Evolutionary conservation across 257 asterid species (phyloP).

Genomic region (Jasminum sambac): DNA sequence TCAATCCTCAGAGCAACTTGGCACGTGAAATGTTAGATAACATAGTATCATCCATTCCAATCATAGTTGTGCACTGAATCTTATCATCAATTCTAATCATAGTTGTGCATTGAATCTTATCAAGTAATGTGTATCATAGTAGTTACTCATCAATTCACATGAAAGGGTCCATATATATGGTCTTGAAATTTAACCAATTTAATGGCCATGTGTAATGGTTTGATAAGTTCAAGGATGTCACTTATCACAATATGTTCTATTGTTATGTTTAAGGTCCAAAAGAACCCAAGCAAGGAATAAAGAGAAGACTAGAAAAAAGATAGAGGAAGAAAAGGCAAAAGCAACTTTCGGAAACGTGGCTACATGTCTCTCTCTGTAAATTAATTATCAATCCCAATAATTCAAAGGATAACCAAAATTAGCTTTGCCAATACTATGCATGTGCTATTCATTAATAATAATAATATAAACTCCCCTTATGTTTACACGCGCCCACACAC

Average conservation of each 20-base stretch:
- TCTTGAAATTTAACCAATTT: slow-evolving; percentile 22
- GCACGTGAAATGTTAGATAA: no score
- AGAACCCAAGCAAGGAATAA: slow-evolving; percentile 27
- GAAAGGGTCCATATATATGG: not conserved
- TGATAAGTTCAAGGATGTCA: slow-evolving; percentile 29
- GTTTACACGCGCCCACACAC: not conserved
- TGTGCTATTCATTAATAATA: slow-evolving; percentile 1
- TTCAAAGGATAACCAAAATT: slow-evolving; percentile 21
- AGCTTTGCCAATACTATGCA: slow-evolving; percentile 43
- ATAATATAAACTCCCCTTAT: not conserved
- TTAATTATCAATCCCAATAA: slow-evolving; percentile 8
- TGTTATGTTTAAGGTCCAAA: slow-evolving; percentile 38
- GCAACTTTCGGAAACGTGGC: slow-evolving; percentile 51
- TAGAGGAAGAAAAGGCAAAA: slow-evolving; percentile 33
- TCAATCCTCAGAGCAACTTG: no score
- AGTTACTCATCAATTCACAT: not conserved
- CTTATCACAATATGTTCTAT: slow-evolving; percentile 27
- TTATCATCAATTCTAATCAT: no score
- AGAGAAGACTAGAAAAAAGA: slow-evolving; percentile 21
- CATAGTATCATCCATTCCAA: no score
- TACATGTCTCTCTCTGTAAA: slow-evolving; percentile 30
- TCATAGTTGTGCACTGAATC: no score
- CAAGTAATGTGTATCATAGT: no score
- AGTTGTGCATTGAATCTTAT: no score
- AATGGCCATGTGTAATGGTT: slow-evolving; percentile 15